phyloP scores from a whole-genome alignment of 352 stramenopile species.

The Phytopythium chamaehyphon region DNA sequence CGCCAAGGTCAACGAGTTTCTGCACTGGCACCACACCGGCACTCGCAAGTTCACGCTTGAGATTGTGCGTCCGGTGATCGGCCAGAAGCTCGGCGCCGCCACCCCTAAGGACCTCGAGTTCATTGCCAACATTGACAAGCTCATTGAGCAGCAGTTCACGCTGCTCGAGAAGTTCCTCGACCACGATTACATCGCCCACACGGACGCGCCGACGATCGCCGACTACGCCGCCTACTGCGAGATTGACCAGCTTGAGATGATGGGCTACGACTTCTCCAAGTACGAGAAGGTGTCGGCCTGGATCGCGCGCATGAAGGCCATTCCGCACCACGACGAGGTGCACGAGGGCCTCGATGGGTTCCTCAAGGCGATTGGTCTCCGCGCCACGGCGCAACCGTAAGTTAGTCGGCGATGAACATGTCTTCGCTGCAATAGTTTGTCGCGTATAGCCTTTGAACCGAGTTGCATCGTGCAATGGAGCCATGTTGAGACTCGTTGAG shows the following conservation, averaged over 20 bases:
- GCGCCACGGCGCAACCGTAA: slow-evolving; percentile 1
- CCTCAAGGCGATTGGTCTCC: slow-evolving; percentile 20
- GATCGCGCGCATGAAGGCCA: slow-evolving; percentile 49
- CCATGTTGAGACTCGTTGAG: no score
- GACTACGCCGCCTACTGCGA: slow-evolving; percentile 58
- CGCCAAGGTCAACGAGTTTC: slow-evolving; percentile 62
- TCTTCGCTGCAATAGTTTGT: neutral
- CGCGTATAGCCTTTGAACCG: neutral
- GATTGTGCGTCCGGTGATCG: slow-evolving; percentile 33
- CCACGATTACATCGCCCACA: slow-evolving; percentile 43
- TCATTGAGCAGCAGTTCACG: slow-evolving; percentile 27
- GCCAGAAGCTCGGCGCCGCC: slow-evolving; percentile 21
- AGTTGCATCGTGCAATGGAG: no score
- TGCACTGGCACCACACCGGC: slow-evolving; percentile 71
- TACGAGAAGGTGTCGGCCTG: slow-evolving; percentile 48
- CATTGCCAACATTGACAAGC: slow-evolving; percentile 27
- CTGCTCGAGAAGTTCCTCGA: slow-evolving; percentile 48
- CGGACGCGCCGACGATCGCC: slow-evolving; percentile 50
- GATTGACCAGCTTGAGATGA: slow-evolving; percentile 58
- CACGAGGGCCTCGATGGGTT: slow-evolving; percentile 26
- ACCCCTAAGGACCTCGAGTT: slow-evolving; percentile 30
- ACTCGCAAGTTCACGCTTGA: slow-evolving; percentile 43
- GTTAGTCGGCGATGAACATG: neutral
- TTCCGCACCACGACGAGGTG: slow-evolving; percentile 55
- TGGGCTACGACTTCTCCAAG: slow-evolving; percentile 46